These are phyloP conservation scores for Agroathelia rolfsii DNA, from an alignment of 1,284 basidiomycete species.

Conservation along the genomic window DNA sequence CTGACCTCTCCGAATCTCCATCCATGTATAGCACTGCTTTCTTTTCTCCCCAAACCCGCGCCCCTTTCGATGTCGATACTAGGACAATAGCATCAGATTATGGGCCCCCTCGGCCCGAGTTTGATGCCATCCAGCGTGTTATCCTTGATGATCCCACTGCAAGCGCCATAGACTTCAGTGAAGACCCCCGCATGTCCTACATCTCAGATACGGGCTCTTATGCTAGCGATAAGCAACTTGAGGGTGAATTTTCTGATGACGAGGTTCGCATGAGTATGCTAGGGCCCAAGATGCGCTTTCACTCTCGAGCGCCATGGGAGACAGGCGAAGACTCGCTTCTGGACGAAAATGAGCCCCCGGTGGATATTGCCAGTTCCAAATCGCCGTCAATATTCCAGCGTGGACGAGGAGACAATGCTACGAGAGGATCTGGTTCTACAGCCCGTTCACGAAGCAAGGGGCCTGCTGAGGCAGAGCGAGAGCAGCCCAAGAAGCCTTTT, in stretches of 20 bases:
- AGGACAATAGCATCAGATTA: too few relatives aligned
- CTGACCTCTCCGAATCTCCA: conserved; percentile 54
- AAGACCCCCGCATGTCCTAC: conserved; percentile 41
- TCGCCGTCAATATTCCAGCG: conserved; percentile 16
- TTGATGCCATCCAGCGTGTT: conserved; percentile 25
- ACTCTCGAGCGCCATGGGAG: conserved; percentile 75
- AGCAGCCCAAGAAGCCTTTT: too few relatives aligned
- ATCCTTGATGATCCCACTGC: conserved; percentile 37
- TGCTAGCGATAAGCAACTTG: conserved; percentile 12
- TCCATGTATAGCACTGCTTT: conserved; percentile 54
- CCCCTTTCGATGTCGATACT: conserved; percentile 18
- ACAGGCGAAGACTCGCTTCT: conserved; percentile 36
- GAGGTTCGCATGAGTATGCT: conserved; percentile 50
- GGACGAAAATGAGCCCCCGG: conserved; percentile 38
- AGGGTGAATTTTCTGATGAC: conserved; percentile 5
- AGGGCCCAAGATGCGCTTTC: conserved; percentile 71
- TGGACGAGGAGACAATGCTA: too few relatives aligned
- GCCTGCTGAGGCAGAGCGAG: too few relatives aligned
- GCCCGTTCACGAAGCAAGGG: conserved; percentile 6
- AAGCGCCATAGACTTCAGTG: conserved; percentile 50
- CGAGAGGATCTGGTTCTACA: conserved; percentile 9
- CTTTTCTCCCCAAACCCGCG: conserved; percentile 37
- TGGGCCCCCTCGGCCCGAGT: too few relatives aligned
- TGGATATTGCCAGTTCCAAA: conserved; percentile 20
- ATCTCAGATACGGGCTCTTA: conserved; percentile 18